Percentiles rank a stretch among this genome's conserved stretches.
These are phyloP conservation scores for Trichoderma erinaceum DNA, from an alignment of 495 filamentous ascomycete genomes.

Conservation along the genomic window DNA sequence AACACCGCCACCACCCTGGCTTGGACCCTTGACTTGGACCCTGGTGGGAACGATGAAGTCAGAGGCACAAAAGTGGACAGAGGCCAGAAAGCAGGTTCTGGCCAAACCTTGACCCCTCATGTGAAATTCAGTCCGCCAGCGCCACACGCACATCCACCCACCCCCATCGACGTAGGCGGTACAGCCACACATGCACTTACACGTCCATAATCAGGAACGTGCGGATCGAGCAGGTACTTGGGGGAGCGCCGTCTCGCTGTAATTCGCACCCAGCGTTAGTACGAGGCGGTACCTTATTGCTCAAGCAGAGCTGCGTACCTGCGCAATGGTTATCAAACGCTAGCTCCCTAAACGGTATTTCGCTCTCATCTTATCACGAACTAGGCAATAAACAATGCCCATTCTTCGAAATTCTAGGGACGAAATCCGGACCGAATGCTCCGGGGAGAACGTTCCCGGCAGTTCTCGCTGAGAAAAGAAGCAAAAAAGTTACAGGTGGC, in stretches of 20 bases:
- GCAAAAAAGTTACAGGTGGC: neutral
- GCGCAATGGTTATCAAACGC: neutral
- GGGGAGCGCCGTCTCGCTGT: too few species aligned
- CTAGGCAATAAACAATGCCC: neutral
- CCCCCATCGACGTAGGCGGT: neutral
- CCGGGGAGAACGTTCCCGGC: neutral
- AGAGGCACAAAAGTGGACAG: slow-evolving; percentile 5
- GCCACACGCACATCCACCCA: neutral
- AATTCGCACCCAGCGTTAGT: too few species aligned
- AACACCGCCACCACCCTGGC: slow-evolving; percentile 14
- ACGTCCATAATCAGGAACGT: neutral
- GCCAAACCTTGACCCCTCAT: slow-evolving; percentile 13
- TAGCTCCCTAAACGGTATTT: neutral
- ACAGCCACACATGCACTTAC: neutral
- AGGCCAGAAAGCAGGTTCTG: neutral
- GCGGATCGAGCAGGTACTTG: neutral
- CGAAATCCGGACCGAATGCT: neutral
- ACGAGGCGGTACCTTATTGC: too few species aligned
- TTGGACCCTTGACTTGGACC: slow-evolving; percentile 9
- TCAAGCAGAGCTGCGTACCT: too few species aligned
- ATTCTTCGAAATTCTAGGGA: neutral
- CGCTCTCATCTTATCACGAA: too few species aligned
- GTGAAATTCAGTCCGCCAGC: neutral
- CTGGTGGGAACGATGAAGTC: slow-evolving; percentile 4
- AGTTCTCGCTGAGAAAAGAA: neutral